Evolutionary conservation across 2,329 filamentous ascomycete species (phyloP).

Genomic region (Paramyrothecium roridum): DNA sequence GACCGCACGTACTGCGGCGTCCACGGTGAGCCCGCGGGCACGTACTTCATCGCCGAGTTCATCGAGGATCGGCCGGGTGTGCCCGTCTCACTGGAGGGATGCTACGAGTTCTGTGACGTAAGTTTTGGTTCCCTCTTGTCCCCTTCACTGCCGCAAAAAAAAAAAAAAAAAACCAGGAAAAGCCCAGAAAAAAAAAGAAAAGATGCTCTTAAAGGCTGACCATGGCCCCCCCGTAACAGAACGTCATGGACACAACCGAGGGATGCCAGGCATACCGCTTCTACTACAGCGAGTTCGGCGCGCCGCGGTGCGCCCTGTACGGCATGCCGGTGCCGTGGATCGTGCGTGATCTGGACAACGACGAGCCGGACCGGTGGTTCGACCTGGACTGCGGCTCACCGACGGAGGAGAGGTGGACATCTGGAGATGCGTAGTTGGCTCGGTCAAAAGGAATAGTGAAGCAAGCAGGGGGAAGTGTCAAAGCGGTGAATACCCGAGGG

Average conservation of each 20-base stretch:
- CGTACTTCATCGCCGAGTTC: conserved; percentile 35
- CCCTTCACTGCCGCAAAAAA: too few relatives aligned
- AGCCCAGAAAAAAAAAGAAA: too few relatives aligned
- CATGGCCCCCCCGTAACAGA: conserved; percentile 16
- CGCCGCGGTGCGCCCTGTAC: conserved; percentile 32
- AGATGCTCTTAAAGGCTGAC: not conserved
- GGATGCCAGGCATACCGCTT: conserved; percentile 34
- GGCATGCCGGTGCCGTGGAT: conserved; percentile 25
- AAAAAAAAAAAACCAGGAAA: too few relatives aligned
- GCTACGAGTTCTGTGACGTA: conserved; percentile 39
- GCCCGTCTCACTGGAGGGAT: conserved; percentile 33
- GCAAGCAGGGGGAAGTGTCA: too few relatives aligned
- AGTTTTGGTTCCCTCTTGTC: conserved; percentile 11
- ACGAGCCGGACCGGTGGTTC: conserved; percentile 28
- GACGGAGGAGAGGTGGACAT: conserved; percentile 15
- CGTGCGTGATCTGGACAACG: conserved; percentile 22
- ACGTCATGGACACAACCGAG: conserved; percentile 22
- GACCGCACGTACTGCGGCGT: conserved; percentile 33
- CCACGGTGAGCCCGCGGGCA: conserved; percentile 28
- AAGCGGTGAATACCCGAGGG: not conserved
- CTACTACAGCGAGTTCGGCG: conserved; percentile 24
- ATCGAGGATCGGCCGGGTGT: conserved; percentile 27
- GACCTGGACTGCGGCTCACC: conserved; percentile 33
- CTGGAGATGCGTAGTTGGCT: not conserved
- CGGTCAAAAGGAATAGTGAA: too few relatives aligned